These are phyloP conservation scores for Salix caprea DNA, from an alignment of 345 rosid species.

Conservation along the genomic window DNA sequence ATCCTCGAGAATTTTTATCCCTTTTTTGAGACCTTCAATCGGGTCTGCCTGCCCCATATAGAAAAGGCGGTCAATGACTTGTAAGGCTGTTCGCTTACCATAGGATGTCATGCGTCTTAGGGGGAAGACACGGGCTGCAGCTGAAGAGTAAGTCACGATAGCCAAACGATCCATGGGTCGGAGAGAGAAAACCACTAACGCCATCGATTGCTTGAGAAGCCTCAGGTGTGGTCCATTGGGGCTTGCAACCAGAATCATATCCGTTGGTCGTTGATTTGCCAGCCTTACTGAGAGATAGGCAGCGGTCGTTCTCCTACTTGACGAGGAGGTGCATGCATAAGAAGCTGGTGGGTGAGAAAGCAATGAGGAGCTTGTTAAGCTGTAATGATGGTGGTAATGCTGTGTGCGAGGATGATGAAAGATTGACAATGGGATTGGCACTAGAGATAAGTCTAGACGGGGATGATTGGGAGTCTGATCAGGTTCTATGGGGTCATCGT, in stretches of 20 bases:
- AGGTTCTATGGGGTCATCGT: constrained; percentile 73
- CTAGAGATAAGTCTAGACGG: constrained; percentile 50
- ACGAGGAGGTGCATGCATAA: constrained; percentile 20
- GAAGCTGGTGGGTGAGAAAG: constrained; percentile 27
- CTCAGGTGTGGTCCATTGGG: constrained; percentile 75
- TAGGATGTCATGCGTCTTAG: constrained; percentile 78
- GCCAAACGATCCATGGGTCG: constrained; percentile 69
- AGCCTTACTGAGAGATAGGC: constrained; percentile 65
- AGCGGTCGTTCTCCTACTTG: constrained; percentile 27
- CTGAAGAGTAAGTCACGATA: constrained; percentile 75
- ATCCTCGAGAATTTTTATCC: constrained; percentile 68
- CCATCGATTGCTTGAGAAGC: constrained; percentile 81
- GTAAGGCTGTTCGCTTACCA: constrained; percentile 69
- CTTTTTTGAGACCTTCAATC: constrained; percentile 70
- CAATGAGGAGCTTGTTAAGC: constrained; percentile 24
- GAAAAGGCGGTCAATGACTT: constrained; percentile 80
- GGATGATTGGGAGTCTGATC: constrained; percentile 41
- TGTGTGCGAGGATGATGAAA: constrained; percentile 31
- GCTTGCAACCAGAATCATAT: constrained; percentile 69
- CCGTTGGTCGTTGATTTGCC: constrained; percentile 51
- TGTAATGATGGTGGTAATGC: not conserved
- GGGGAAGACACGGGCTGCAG: constrained; percentile 73
- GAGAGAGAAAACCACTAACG: constrained; percentile 69
- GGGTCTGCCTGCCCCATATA: constrained; percentile 75
- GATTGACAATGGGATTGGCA: constrained; percentile 38